Conservation (phyloP, 2,329 filamentous ascomycete genomes). For the Aureobasidium namibiae region DNA sequence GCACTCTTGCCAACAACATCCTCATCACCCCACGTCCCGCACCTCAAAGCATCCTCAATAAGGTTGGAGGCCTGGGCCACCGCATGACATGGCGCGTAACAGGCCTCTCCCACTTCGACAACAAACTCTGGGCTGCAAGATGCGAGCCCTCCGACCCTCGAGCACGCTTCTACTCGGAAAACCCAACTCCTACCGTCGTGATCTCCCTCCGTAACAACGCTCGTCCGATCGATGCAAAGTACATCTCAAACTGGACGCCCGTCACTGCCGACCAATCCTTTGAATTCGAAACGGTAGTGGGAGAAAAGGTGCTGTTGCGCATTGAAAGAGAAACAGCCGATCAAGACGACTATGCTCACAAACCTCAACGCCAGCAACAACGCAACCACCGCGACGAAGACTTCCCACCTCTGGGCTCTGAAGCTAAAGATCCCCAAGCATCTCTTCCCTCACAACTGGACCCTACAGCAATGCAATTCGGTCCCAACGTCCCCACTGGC, state of each 20-base stretch:
- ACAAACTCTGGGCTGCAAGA: slow-evolving; percentile 79
- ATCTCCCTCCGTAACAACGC: slow-evolving; percentile 70
- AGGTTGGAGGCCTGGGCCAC: slow-evolving; percentile 77
- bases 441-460: slow-evolving; percentile 21
- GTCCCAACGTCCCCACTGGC: slow-evolving; percentile 20
- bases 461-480: slow-evolving; percentile 10
- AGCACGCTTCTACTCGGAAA: slow-evolving; percentile 69
- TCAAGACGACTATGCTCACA: slow-evolving; percentile 51
- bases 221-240: slow-evolving; percentile 68
- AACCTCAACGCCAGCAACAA: slow-evolving; percentile 51
- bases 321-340: slow-evolving; percentile 61
- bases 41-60: slow-evolving; percentile 63
- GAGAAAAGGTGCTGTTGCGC: slow-evolving; percentile 75
- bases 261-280: slow-evolving; percentile 62
- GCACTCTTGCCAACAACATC: slow-evolving; percentile 80
- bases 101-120: slow-evolving; percentile 64
- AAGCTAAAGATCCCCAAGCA: slow-evolving; percentile 11
- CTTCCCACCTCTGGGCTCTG: slow-evolving; percentile 23
- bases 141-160: slow-evolving; percentile 63
- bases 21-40: slow-evolving; percentile 77
- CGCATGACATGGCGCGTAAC: slow-evolving; percentile 79
- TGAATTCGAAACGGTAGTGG: slow-evolving; percentile 73
- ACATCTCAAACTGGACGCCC: slow-evolving; percentile 67
- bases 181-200: slow-evolving; percentile 69
- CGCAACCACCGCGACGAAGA: slow-evolving; percentile 41